Conservation (phyloP, 495 filamentous ascomycete genomes). For the Daldinia grandis region DNA sequence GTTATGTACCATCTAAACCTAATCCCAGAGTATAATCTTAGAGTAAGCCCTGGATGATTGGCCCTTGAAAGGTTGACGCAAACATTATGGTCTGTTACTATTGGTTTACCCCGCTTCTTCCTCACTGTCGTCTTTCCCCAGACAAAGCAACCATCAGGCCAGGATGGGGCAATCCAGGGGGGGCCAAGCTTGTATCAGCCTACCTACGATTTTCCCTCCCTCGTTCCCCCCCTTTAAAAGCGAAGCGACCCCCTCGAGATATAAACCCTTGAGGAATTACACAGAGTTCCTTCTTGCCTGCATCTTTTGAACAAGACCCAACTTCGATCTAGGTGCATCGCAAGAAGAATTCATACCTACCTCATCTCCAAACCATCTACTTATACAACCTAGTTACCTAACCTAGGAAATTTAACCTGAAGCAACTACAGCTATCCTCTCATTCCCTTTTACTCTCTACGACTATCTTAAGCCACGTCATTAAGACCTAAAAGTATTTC, state of each 20-base stretch:
- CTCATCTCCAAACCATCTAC: neutral
- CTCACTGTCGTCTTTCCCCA: constrained; percentile 12
- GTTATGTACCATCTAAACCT: constrained; percentile 15
- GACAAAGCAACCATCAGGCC: neutral
- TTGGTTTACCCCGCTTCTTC: constrained; percentile 42
- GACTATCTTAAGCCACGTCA: constrained; percentile 10
- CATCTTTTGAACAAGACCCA: constrained; percentile 8
- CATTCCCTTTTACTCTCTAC: neutral
- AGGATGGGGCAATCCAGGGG: constrained; percentile 7
- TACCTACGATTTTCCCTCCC: neutral
- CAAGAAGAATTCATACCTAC: neutral
- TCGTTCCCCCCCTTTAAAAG: constrained; percentile 33
- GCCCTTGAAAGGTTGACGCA: constrained; percentile 23
- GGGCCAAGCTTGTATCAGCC: constrained; percentile 15
- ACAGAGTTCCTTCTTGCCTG: constrained; percentile 5
- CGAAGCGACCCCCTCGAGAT: neutral
- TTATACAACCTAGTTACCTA: neutral
- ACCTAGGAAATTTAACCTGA: constrained; percentile 17
- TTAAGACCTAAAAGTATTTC: constrained; percentile 24
- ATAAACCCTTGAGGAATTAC: neutral
- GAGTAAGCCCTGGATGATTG: constrained; percentile 28
- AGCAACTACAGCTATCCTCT: neutral
- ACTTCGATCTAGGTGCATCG: constrained; percentile 1
- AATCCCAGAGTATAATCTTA: constrained; percentile 17
- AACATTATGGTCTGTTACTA: constrained; percentile 20